Conservation (phyloP, 2,329 filamentous ascomycete genomes). For the Colletotrichum orchidophilum region DNA sequence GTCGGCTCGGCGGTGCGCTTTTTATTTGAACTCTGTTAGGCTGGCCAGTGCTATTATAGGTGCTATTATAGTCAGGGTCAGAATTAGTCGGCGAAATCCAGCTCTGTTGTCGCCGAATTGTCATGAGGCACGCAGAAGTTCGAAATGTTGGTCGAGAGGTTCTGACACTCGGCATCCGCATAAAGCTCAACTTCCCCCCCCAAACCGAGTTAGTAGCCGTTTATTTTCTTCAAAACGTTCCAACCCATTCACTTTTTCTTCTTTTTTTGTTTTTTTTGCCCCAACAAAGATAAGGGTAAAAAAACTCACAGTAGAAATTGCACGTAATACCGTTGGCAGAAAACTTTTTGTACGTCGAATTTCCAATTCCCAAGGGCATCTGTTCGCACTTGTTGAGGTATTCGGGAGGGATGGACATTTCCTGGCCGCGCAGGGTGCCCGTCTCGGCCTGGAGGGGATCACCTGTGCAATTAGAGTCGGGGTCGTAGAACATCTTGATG, state of each 20-base stretch:
- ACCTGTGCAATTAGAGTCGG: conserved; percentile 3
- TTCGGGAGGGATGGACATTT: background rate
- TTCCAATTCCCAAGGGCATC: conserved; percentile 1
- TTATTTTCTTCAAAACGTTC: too few relatives aligned
- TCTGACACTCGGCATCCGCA: conserved; percentile 10
- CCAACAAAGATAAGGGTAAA: too few relatives aligned
- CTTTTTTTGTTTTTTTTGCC: background rate
- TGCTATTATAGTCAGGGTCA: background rate
- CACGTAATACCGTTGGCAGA: conserved; percentile 2
- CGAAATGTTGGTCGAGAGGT: conserved; percentile 14
- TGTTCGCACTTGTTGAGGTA: background rate
- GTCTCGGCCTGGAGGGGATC: background rate
- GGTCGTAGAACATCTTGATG: conserved; percentile 29
- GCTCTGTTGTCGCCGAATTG: background rate
- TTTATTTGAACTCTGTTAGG: conserved; percentile 8
- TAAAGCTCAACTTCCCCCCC: conserved; percentile 11
- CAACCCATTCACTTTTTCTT: background rate
- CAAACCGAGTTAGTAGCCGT: background rate
- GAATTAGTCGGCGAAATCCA: background rate
- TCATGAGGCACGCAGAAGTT: conserved; percentile 24
- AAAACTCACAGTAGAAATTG: conserved; percentile 6
- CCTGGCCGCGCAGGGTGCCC: background rate
- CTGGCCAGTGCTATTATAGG: background rate
- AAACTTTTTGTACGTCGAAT: conserved; percentile 19
- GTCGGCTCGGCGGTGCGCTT: background rate